Conservation (phyloP, 805 yeast genomes). For the Pichia thaimueangensis region DNA sequence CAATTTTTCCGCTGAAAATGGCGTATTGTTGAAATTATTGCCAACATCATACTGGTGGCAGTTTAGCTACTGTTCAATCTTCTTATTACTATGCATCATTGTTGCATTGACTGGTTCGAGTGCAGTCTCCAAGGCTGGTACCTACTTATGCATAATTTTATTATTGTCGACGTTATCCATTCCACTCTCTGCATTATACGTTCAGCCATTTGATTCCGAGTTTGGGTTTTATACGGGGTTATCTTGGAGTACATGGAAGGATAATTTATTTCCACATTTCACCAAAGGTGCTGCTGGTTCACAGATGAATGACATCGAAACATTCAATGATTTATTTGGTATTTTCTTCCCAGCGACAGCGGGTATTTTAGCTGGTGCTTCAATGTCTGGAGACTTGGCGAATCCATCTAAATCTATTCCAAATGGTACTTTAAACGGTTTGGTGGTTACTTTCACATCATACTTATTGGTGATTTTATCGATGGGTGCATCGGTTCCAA, state of each 20-base stretch:
- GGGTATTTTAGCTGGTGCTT: conserved; percentile 97
- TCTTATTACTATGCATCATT: conserved; percentile 64
- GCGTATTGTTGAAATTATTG: conserved; percentile 48
- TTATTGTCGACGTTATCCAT: conserved; percentile 70
- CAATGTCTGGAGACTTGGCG: conserved; percentile 91
- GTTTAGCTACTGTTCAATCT: conserved; percentile 62
- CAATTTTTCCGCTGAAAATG: conserved; percentile 62
- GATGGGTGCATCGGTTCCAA: conserved; percentile 73
- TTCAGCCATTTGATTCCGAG: conserved; percentile 54
- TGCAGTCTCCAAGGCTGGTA: conserved; percentile 77
- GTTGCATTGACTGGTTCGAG: conserved; percentile 77
- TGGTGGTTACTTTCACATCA: conserved; percentile 66
- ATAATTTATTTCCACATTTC: conserved; percentile 71
- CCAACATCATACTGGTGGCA: conserved; percentile 65
- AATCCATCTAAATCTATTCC: conserved; percentile 90
- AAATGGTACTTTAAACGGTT: conserved; percentile 84
- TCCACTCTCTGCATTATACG: conserved; percentile 69
- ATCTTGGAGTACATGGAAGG: conserved; percentile 55
- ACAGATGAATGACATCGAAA: conserved; percentile 52
- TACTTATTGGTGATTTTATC: conserved; percentile 78
- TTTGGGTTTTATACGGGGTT: conserved; percentile 63
- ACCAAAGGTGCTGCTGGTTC: conserved; percentile 94
- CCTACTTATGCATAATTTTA: conserved; percentile 59
- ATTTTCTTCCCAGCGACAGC: conserved; percentile 98
- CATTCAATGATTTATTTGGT: conserved; percentile 82